These are phyloP conservation scores for Aspergillus bombycis DNA, from an alignment of 2,329 filamentous ascomycete genomes.

Conservation along the genomic window DNA sequence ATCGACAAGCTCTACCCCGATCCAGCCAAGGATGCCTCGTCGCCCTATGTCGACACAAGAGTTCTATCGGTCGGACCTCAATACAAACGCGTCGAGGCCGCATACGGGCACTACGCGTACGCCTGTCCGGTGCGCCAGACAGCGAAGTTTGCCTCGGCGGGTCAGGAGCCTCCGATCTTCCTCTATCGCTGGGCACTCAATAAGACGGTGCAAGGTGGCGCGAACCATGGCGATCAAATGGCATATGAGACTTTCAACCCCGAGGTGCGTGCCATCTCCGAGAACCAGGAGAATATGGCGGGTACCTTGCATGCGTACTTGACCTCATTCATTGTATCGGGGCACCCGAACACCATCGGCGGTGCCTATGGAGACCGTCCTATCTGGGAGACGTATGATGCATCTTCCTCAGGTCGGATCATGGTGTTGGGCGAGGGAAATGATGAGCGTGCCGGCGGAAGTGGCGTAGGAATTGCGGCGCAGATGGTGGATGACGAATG, in stretches of 20 bases:
- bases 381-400: slow-evolving; percentile 40
- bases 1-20: slow-evolving; percentile 68
- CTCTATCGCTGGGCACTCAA: slow-evolving; percentile 60
- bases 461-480: slow-evolving; percentile 40
- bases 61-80: slow-evolving; percentile 48
- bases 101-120: slow-evolving; percentile 55
- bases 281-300: slow-evolving; percentile 47
- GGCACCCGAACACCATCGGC: slow-evolving; percentile 47
- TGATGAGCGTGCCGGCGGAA: slow-evolving; percentile 52
- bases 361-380: slow-evolving; percentile 36
- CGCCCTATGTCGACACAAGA: slow-evolving; percentile 30
- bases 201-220: slow-evolving; percentile 47
- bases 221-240: slow-evolving; percentile 55
- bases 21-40: slow-evolving; percentile 45
- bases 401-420: slow-evolving; percentile 26
- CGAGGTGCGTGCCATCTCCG: slow-evolving; percentile 38
- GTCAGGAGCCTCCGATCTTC: slow-evolving; percentile 46
- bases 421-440: slow-evolving; percentile 55
- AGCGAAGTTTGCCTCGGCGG: slow-evolving; percentile 40
- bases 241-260: slow-evolving; percentile 51
- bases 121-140: slow-evolving; percentile 54
- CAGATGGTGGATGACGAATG: slow-evolving; percentile 46
- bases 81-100: slow-evolving; percentile 56
- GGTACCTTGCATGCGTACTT: slow-evolving; percentile 52
- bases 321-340: slow-evolving; percentile 52